Evolutionary conservation across 768 basidiomycete species (phyloP).

Genomic region (Butyriboletus loyo): DNA sequence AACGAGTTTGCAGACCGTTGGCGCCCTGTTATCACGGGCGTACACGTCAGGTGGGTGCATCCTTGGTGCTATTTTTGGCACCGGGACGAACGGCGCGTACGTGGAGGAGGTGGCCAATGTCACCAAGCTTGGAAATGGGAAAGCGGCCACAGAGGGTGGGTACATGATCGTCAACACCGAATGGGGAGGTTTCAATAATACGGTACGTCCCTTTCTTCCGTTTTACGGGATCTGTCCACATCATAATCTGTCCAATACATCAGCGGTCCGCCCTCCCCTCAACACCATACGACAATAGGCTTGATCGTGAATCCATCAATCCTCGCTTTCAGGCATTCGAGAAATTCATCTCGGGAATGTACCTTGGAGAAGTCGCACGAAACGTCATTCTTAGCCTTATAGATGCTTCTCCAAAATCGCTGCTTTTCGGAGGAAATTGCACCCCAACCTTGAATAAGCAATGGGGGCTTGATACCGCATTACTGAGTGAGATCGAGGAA

Average conservation of each 20-base stretch:
- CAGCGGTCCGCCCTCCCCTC: constrained; percentile 81
- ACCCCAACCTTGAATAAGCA: constrained; percentile 76
- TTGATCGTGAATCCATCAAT: constrained; percentile 94
- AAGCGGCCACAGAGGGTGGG: constrained; percentile 58
- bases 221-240: neutral
- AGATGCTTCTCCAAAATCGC: constrained; percentile 64
- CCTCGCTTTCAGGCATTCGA: constrained; percentile 92
- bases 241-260: constrained; percentile 1
- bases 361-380: constrained; percentile 91
- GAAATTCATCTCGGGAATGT: constrained; percentile 99
- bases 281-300: constrained; percentile 86
- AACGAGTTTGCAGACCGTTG: constrained; percentile 69
- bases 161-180: constrained; percentile 96
- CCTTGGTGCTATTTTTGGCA: constrained; percentile 92
- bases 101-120: constrained; percentile 85
- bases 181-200: constrained; percentile 98
- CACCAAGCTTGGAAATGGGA: constrained; percentile 70
- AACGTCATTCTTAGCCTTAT: constrained; percentile 80
- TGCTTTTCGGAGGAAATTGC: constrained; percentile 81
- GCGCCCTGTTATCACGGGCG: constrained; percentile 87
- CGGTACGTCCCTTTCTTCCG: constrained; percentile 46
- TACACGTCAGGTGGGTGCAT: constrained; percentile 92
- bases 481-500: constrained; percentile 79
- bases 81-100: constrained; percentile 98
- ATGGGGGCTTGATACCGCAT: constrained; percentile 93